These are phyloP conservation scores for Trichoderma polysporum DNA, from an alignment of 2,329 filamentous ascomycete species.

Conservation along the genomic window DNA sequence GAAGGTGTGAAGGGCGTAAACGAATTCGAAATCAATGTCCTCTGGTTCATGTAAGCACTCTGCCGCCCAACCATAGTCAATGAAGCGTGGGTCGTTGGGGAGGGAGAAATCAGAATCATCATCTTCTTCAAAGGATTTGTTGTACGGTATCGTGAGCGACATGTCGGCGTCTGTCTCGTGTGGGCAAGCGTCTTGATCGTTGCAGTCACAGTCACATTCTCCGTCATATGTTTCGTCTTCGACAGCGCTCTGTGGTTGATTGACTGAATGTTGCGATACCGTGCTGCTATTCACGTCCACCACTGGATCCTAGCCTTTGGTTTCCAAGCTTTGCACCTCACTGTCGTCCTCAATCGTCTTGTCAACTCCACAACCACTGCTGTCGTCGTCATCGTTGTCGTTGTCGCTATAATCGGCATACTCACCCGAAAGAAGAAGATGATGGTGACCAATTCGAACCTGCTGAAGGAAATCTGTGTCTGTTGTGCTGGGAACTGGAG, in stretches of 20 bases:
- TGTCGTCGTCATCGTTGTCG: constrained; percentile 19
- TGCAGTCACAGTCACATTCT: constrained; percentile 27
- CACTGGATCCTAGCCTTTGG: constrained; percentile 17
- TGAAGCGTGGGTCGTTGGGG: constrained; percentile 57
- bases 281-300: background rate
- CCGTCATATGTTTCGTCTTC: background rate
- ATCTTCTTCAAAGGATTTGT: constrained; percentile 47
- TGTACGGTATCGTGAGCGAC: constrained; percentile 46
- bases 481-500: constrained; percentile 25
- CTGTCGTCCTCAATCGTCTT: background rate
- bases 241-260: background rate
- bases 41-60: constrained; percentile 91
- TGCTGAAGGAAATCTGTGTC: constrained; percentile 9
- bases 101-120: constrained; percentile 64
- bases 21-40: constrained; percentile 99
- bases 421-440: constrained; percentile 50
- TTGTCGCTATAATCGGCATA: constrained; percentile 26
- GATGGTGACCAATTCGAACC: constrained; percentile 26
- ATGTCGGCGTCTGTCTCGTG: constrained; percentile 26
- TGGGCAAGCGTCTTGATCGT: constrained; percentile 21
- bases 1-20: constrained; percentile 97
- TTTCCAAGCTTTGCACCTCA: constrained; percentile 5
- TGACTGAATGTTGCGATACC: background rate
- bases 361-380: background rate
- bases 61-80: constrained; percentile 72